Conservation (phyloP, 2,329 filamentous ascomycete genomes). For the Claviceps spartinae region DNA sequence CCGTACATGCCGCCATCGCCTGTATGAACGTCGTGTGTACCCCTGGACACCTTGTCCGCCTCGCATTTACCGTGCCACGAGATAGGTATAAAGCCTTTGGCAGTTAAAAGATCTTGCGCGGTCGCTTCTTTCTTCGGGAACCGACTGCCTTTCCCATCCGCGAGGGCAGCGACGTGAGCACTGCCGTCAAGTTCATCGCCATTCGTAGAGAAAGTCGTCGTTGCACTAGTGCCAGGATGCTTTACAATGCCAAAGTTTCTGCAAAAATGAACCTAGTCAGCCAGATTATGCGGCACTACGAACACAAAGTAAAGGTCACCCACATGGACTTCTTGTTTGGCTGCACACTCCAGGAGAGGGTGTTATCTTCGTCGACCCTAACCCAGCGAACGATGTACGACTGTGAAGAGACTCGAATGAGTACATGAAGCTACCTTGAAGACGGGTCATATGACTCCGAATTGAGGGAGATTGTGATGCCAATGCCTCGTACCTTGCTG, state of each 20-base stretch:
- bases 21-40: slow-evolving; percentile 64
- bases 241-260: slow-evolving; percentile 97
- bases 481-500: slow-evolving; percentile 56
- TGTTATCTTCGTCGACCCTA: slow-evolving; percentile 76
- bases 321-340: slow-evolving; percentile 95
- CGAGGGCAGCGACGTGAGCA: slow-evolving; percentile 28
- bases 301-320: not conserved
- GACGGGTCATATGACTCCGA: not conserved
- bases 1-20: slow-evolving; percentile 87
- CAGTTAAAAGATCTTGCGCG: slow-evolving; percentile 48
- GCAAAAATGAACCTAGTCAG: slow-evolving; percentile 9
- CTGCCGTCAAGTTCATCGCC: slow-evolving; percentile 30
- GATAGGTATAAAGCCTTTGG: slow-evolving; percentile 55
- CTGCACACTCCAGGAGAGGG: slow-evolving; percentile 94
- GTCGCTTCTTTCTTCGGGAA: slow-evolving; percentile 45
- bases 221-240: slow-evolving; percentile 64
- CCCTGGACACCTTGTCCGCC: slow-evolving; percentile 87
- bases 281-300: not conserved
- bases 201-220: slow-evolving; percentile 29
- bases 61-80: slow-evolving; percentile 93
- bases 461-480: not conserved
- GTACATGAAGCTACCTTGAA: not conserved
- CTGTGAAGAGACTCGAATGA: slow-evolving; percentile 32
- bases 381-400: slow-evolving; percentile 98
- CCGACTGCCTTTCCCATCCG: slow-evolving; percentile 32